Base-by-base conservation (phyloP, 2,329 filamentous ascomycete genomes). In the Xylaria sp. region DNA sequence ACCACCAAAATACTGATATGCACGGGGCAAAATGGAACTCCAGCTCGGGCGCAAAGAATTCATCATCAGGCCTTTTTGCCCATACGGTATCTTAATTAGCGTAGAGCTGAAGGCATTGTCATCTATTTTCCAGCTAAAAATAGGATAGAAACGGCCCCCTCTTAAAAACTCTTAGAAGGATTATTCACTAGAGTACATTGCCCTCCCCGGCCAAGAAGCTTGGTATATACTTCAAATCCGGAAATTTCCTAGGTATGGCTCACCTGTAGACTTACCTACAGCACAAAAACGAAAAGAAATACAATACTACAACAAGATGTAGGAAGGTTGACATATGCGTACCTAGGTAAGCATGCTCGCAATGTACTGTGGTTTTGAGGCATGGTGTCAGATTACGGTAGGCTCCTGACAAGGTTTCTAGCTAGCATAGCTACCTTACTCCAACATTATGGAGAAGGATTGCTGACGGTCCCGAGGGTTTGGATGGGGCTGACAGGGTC, bases 401-500 rank as follows among this genome's bases (percentile, higher is more conserved):
- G 20, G 20, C 46, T 48, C 20, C 46, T 41, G 39, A 41, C 15
- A 46, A n/a, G 15, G 41, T 49, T n/a, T 49, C 41, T 46, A n/a
- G 18, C 41, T 36, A 43, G 41, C 12, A 18, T 46, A 15, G 15
- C 41, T 46, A 43, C 41, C 12, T 18, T 43, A 46, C 41, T 46
- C 41, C 41, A 46, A 61, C 58, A 41, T 9, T 6, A 52, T 20
- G 23, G 23, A 31, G 25, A 54, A 54, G 46, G 8, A 33, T 41
- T 60, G 60, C 55, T 66, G 62, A 66, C 66, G 66, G 69, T 71
- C 69, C 69, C 69, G 69, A 71, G 51, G 8, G 59, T 66, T 54
- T 68, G 69, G 69, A 66, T 68, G 69, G 68, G 68, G 66, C 59
- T 43, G 41, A 48, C 49, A 61, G 55, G 54, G 67, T 62, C 39